Evolutionary conservation across 345 rosid species (phyloP).

Genomic region (Angophora floribunda): DNA sequence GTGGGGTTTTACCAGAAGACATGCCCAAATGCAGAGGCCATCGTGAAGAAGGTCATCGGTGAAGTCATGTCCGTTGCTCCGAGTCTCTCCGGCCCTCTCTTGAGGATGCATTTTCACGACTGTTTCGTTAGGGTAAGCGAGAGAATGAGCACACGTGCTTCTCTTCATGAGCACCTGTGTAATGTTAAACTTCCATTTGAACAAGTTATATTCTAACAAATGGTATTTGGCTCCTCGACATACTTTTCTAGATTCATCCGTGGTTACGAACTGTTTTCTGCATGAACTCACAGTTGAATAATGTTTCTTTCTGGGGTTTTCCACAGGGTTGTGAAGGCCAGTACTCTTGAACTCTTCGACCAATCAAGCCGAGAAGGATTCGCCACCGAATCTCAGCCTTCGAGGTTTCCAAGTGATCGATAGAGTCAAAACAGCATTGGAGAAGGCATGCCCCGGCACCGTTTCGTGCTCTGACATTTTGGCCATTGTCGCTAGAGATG

Average conservation of each 20-base stretch:
- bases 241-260: neutral
- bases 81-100: constrained; percentile 44
- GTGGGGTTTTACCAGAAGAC: constrained; percentile 43
- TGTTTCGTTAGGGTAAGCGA: constrained; percentile 56
- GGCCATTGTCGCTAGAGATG: constrained; percentile 62
- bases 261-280: neutral
- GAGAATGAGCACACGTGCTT: neutral
- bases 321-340: constrained; percentile 79
- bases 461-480: constrained; percentile 78
- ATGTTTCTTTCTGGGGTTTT: neutral
- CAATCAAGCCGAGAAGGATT: constrained; percentile 41
- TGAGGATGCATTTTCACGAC: constrained; percentile 78
- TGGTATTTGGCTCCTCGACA: neutral
- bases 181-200: neutral
- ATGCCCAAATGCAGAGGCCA: constrained; percentile 43
- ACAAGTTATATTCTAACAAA: neutral
- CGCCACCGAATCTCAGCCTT: constrained; percentile 38
- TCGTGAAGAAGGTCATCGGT: constrained; percentile 14
- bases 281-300: neutral
- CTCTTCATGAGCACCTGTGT: neutral
- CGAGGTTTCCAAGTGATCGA: constrained; percentile 60
- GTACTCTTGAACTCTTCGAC: constrained; percentile 44
- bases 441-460: constrained; percentile 56
- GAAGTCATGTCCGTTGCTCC: constrained; percentile 26
- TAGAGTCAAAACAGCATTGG: constrained; percentile 44